Evolutionary conservation across 1,139 yeast genomes (phyloP).

Genomic region (Candida mesenterica): DNA sequence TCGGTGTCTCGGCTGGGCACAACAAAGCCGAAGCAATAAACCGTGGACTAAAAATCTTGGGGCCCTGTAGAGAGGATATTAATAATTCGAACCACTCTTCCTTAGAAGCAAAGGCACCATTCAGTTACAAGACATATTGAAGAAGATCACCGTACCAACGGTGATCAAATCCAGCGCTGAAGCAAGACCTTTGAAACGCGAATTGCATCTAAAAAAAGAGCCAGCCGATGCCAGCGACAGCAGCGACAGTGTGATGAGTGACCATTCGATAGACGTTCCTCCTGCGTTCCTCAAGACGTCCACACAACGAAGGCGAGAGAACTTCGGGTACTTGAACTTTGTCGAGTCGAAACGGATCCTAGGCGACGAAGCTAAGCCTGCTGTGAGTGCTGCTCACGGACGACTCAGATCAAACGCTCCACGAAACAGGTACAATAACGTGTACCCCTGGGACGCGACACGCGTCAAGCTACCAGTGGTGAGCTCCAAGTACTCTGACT

Average conservation of each 20-base stretch:
- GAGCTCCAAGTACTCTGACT: constrained; percentile 23
- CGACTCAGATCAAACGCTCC: too few species aligned
- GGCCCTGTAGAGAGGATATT: too few species aligned
- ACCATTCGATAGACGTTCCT: background rate
- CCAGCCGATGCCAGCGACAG: constrained; percentile 2
- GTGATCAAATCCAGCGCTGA: constrained; percentile 1
- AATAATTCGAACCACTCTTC: too few species aligned
- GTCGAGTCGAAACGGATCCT: constrained; percentile 12
- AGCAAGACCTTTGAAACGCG: constrained; percentile 1
- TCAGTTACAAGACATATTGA: constrained; percentile 12
- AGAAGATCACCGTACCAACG: constrained; percentile 5
- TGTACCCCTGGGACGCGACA: constrained; percentile 41
- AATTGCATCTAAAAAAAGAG: background rate
- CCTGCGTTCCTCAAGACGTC: constrained; percentile 11
- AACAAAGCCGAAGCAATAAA: too few species aligned
- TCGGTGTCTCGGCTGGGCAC: too few species aligned
- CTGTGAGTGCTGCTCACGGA: too few species aligned
- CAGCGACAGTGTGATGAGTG: too few species aligned
- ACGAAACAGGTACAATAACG: constrained; percentile 44
- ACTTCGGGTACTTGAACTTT: constrained; percentile 15
- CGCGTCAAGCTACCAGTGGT: constrained; percentile 32
- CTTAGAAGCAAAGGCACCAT: constrained; percentile 6
- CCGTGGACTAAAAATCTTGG: too few species aligned
- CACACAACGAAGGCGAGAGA: constrained; percentile 12
- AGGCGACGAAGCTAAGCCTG: constrained; percentile 21